Base-by-base conservation (phyloP, 805 yeast species). In the Saccharomycopsis oosterbeekiorum region DNA sequence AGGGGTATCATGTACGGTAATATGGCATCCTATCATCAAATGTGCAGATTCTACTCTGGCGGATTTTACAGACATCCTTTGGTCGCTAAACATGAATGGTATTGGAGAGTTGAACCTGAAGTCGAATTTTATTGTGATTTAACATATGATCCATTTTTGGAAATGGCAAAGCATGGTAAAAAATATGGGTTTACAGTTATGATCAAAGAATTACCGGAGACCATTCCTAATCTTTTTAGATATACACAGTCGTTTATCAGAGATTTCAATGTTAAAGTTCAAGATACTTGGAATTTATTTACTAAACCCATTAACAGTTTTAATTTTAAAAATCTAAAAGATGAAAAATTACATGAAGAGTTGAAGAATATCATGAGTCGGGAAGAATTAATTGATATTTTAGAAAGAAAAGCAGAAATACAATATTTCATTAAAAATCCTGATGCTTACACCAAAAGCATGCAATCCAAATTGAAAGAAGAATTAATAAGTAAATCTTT, bases 41-140 rank as follows among this genome's bases (percentile, higher is more conserved):
- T 93, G 98, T 93, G 98, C 71, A 79, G 97, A n/a, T 92, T 85
- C 70, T 89, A 88, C 70, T 84, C 96, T 0, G 96, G 97, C 1
- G 77, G 78, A 61, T 93, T 93, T 69, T 89, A 82, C 74, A 82
- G 85, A 63, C 97, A 93, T 71, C 88, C 87, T 5, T 70, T 89
- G 64, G 85, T 93, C 53, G 73, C 73, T 58, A 79, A 83, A 63
- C 79, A 84, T 60, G 90, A 91, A 64, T 93, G 97, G 96, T 93
- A 91, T 74, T 92, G 97, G 97, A 79, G 98, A 60, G 90, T 94
- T 12, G 99, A 94, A 72, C 98, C 98, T 2, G 87, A 87, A 65
- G 94, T 93, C 50, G 85, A 88, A 66, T 90, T 89, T 70, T 90
- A 79, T 70, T 93, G 99, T 73, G 97, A 93, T 71, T 73, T 91